Base-by-base conservation (phyloP, 179 eudicot species). In the Silene noctiflora region DNA sequence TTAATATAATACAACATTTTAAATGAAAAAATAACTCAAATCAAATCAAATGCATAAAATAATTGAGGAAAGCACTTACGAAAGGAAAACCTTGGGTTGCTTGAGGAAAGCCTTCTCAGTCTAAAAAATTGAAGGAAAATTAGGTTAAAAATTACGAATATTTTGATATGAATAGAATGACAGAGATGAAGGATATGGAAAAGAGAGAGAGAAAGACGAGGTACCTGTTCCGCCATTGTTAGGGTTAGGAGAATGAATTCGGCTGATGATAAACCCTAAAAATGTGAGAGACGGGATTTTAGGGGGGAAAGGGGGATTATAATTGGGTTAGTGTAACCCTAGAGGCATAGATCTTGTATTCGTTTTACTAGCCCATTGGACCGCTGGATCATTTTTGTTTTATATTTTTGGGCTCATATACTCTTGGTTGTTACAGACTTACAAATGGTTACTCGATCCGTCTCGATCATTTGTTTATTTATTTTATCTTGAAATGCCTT, bases 91-190 rank as follows among this genome's bases (percentile, higher is more conserved):
- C 78, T 89, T 90, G 1, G 93, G 91, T 78, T 90, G 97, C 88
- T 92, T 90, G 77, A 90, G 69, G 69, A 89, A 90, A 5, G 96
- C 97, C 85, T 90, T 92, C 85, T 92, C 97, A 20, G 96, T 92
- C 97, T 92, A 77, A 61, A 72, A 53, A 25, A 67, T 24, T 3
- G 5, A 6, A 74, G 33, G 3, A 77, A n/a, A 0, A 24, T 14
- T 42, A 33, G 63, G 56, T 51, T 2, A 3, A 69, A 66, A 7
- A 78, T 9, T 29, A 16, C 4, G 14, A 16, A 25, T 1, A 2
- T 6, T 31, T 59, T 0, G 21, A 24, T 20, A 33, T 35, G 1
- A 31, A n/a, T 27, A 2, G 42, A 61, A 62, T 11, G 59, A 72
- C 5, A 6, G 4, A 9, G 0, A 14, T 12, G 9, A 1, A 22